These are phyloP conservation scores for Ambrosia artemisiifolia DNA, from an alignment of 129 eudicot species.

Conservation along the genomic window DNA sequence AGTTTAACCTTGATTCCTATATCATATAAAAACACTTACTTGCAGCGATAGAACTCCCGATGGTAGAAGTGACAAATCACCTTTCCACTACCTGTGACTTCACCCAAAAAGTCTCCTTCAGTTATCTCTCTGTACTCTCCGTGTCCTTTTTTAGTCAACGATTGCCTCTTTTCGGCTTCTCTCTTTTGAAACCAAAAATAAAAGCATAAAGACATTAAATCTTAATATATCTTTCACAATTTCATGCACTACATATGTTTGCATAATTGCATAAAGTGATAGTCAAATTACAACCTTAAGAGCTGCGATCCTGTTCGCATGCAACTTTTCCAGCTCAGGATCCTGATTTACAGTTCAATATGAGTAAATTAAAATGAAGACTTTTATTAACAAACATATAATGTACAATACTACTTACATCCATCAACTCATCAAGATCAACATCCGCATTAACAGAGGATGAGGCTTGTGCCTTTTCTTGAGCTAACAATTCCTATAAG, in stretches of 20 bases:
- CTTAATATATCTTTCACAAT: neutral
- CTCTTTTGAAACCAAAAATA: slow-evolving; percentile 35
- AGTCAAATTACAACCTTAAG: slow-evolving; percentile 55
- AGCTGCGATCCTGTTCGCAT: slow-evolving; percentile 89
- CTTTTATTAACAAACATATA: neutral
- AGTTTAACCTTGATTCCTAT: too few species aligned
- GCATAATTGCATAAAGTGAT: neutral
- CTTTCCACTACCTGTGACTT: slow-evolving; percentile 74
- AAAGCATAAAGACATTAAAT: slow-evolving; percentile 14
- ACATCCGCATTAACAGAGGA: slow-evolving; percentile 65
- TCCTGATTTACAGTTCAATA: slow-evolving; percentile 45
- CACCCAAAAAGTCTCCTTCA: slow-evolving; percentile 93
- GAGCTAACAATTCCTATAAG: slow-evolving; percentile 67
- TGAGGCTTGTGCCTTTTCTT: slow-evolving; percentile 69
- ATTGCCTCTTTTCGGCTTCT: slow-evolving; percentile 95
- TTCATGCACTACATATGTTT: neutral
- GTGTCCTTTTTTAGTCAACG: slow-evolving; percentile 70
- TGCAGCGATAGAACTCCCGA: slow-evolving; percentile 94
- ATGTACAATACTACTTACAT: slow-evolving; percentile 54
- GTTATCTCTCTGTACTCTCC: slow-evolving; percentile 88
- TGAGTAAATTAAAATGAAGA: neutral
- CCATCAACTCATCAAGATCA: slow-evolving; percentile 92
- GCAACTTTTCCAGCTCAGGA: slow-evolving; percentile 93
- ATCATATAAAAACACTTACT: slow-evolving; percentile 41
- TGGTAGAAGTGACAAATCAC: slow-evolving; percentile 94